phyloP scores from a whole-genome alignment of 192 early-diverging fungal genomes.

The Coemansia sp. region DNA sequence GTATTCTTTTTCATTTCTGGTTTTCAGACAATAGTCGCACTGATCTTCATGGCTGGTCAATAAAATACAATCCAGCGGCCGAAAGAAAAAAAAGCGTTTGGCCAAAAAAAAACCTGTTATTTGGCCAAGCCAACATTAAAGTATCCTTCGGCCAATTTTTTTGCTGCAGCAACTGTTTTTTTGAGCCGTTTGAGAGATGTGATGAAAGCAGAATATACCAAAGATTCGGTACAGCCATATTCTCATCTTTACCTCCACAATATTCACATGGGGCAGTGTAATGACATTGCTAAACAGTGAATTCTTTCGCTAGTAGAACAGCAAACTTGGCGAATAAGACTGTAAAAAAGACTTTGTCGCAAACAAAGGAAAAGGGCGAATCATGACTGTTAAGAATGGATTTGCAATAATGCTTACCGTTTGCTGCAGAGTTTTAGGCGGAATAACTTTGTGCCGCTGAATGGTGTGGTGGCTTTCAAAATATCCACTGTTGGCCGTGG shows the following conservation, averaged over 20 bases:
- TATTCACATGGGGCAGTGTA: too few species aligned
- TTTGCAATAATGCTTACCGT: conserved; percentile 29
- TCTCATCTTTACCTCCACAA: too few species aligned
- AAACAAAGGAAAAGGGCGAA: background rate
- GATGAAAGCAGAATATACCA: background rate
- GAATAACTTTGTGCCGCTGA: conserved; percentile 51
- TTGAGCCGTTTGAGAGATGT: background rate
- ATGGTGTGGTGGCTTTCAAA: conserved; percentile 44
- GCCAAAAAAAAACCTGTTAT: background rate
- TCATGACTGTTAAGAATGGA: background rate
- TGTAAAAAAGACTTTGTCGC: background rate
- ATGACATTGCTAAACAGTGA: too few species aligned
- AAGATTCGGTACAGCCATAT: background rate
- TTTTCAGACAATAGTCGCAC: background rate
- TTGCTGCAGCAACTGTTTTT: background rate
- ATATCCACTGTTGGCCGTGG: conserved; percentile 41
- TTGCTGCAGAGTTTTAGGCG: conserved; percentile 38
- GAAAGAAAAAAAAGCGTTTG: background rate
- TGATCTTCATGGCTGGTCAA: background rate
- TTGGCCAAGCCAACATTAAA: background rate
- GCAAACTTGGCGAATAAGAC: background rate
- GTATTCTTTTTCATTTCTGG: background rate
- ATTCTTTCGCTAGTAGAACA: too few species aligned
- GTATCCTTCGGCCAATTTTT: background rate
- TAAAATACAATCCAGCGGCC: background rate